Percentiles rank a stretch among this genome's conserved stretches.
Evolutionary conservation across 495 filamentous ascomycete species (phyloP).

Genomic region (Alectoria sarmentosa): DNA sequence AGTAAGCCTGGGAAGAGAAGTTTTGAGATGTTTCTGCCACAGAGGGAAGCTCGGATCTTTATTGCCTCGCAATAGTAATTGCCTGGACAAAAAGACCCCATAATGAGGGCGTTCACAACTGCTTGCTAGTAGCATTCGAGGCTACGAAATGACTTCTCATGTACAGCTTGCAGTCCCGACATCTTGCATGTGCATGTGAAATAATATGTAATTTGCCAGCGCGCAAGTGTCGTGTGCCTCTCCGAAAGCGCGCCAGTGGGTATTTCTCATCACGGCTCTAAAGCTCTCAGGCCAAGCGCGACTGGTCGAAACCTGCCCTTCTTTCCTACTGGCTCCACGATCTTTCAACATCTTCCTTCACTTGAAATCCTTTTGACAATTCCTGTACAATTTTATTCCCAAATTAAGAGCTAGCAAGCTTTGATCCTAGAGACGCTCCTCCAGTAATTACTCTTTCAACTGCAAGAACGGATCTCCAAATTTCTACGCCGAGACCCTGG

Average conservation of each 20-base stretch:
- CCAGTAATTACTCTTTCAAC: background rate
- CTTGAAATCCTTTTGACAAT: background rate
- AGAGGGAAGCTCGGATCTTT: background rate
- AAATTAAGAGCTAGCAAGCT: background rate
- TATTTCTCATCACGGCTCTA: background rate
- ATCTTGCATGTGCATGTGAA: no score
- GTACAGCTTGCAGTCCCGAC: background rate
- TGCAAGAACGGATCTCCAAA: background rate
- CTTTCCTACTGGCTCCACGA: background rate
- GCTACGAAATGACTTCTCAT: background rate
- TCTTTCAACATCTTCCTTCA: background rate
- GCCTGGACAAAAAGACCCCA: background rate
- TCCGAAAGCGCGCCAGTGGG: background rate
- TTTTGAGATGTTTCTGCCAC: background rate
- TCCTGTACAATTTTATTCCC: background rate
- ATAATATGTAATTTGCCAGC: constrained; percentile 8
- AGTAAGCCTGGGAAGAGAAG: background rate
- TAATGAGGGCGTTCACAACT: background rate
- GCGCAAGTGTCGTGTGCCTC: constrained; percentile 18
- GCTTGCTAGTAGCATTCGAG: background rate
- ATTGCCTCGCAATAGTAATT: background rate
- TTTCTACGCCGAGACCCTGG: background rate
- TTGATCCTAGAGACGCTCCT: background rate
- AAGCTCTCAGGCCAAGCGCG: background rate
- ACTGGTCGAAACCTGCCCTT: constrained; percentile 1